A percentile compares a stretch with the other conserved stretches of the same genome.
Evolutionary conservation across 1,284 basidiomycete species (phyloP).

Genomic region (Ganoderma leucocontextum): DNA sequence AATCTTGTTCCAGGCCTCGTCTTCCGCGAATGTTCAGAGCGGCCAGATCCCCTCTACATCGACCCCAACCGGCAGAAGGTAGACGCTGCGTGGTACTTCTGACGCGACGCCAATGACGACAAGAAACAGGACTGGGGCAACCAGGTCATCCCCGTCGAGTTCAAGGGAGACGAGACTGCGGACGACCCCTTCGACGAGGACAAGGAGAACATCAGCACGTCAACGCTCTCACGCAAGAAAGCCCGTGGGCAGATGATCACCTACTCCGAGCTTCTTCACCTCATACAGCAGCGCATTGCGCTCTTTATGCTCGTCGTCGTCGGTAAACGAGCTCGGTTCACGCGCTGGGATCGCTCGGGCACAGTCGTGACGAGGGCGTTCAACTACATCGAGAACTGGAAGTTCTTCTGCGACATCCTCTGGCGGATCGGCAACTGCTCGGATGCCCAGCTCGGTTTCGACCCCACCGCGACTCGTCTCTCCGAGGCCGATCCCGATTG

Average conservation of each 20-base stretch:
- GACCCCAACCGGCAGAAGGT: not conserved
- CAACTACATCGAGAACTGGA: conserved; percentile 11
- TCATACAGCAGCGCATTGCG: conserved; percentile 1
- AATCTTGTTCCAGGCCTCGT: not conserved
- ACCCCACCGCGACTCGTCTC: conserved; percentile 14
- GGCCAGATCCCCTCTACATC: not conserved
- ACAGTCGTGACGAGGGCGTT: conserved; percentile 1
- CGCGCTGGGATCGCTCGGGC: conserved; percentile 16
- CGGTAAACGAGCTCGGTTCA: not conserved
- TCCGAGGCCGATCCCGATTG: not conserved
- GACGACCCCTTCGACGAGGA: conserved; percentile 15
- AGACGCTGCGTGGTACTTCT: not conserved
- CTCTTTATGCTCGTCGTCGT: conserved; percentile 14
- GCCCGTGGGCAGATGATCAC: conserved; percentile 6
- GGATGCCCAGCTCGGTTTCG: conserved; percentile 39
- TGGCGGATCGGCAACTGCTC: conserved; percentile 36
- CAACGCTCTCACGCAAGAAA: not conserved
- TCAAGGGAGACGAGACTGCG: not conserved
- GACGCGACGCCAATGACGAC: too few relatives aligned
- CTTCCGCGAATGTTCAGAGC: not conserved
- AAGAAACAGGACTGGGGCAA: not conserved
- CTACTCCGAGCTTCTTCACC: conserved; percentile 1
- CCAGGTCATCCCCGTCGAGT: conserved; percentile 10
- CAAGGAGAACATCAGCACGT: not conserved
- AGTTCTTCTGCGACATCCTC: conserved; percentile 13